phyloP scores from a whole-genome alignment of 2,329 filamentous ascomycete species.

The Ceratocystis papillata region DNA sequence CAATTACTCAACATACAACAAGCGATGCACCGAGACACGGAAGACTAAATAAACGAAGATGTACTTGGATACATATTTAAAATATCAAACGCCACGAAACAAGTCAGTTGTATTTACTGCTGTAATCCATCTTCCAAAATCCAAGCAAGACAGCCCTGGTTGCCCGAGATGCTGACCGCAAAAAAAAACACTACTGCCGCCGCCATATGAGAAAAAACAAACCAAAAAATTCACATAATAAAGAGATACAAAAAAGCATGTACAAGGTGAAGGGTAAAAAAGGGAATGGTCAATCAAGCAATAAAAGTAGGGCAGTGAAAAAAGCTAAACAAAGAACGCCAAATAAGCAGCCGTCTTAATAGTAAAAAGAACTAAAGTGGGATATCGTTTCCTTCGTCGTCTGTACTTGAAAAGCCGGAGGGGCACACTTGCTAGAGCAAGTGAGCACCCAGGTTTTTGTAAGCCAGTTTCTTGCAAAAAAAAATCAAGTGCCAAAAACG shows the following conservation, averaged over 20 bases:
- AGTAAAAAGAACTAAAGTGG: constrained; percentile 2
- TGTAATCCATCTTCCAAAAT: not conserved
- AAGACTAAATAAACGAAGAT: too few relatives aligned
- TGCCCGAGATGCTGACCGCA: not conserved
- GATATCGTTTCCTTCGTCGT: constrained; percentile 13
- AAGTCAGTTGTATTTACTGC: not conserved
- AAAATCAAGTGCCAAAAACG: not conserved
- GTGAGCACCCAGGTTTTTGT: not conserved
- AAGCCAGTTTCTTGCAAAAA: constrained; percentile 10
- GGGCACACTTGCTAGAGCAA: not conserved
- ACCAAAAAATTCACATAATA: not conserved
- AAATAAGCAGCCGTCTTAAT: not conserved
- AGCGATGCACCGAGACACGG: too few relatives aligned
- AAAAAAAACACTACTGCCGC: not conserved
- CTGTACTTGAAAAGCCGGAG: not conserved
- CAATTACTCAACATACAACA: too few relatives aligned
- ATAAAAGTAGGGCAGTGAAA: not conserved
- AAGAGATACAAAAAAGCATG: constrained; percentile 9
- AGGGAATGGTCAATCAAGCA: not conserved
- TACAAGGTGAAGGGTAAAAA: constrained; percentile 1
- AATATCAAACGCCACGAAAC: too few relatives aligned
- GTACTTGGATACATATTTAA: too few relatives aligned
- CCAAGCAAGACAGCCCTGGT: not conserved
- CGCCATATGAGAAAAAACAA: not conserved
- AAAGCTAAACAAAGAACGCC: constrained; percentile 2